Evolutionary conservation across 2,329 filamentous ascomycete species (phyloP).

Genomic region (Thielaviopsis ethacetica): DNA sequence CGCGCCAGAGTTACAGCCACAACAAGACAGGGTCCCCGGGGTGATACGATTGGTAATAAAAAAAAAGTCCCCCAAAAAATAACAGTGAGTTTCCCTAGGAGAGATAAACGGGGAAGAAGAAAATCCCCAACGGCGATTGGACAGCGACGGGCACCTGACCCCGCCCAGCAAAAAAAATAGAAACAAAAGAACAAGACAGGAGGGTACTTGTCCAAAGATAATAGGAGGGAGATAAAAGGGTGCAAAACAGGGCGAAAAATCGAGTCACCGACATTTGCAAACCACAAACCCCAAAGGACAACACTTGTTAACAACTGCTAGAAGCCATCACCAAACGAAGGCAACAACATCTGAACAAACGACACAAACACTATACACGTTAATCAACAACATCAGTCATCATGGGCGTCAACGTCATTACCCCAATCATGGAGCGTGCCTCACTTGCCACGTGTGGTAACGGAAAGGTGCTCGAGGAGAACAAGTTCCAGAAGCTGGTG

Average conservation of each 20-base stretch:
- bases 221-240: not conserved
- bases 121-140: not conserved
- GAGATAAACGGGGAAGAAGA: not conserved
- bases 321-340: not conserved
- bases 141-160: not conserved
- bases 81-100: not conserved
- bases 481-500: constrained; percentile 54
- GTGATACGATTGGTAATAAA: not conserved
- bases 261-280: not conserved
- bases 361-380: not conserved
- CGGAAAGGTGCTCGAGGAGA: constrained; percentile 12
- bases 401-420: constrained; percentile 11
- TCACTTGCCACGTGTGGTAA: constrained; percentile 1
- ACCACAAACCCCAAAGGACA: not conserved
- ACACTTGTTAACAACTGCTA: not conserved
- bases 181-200: not conserved
- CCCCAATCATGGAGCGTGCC: constrained; percentile 5
- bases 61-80: not conserved
- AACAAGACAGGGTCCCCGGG: not conserved
- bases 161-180: not conserved
- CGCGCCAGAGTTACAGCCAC: not conserved
- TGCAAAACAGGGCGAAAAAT: not conserved
- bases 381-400: not conserved
- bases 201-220: not conserved
- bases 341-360: not conserved